These are phyloP conservation scores for Stagonosporopsis cucurbitacearum DNA, from an alignment of 2,329 filamentous ascomycete genomes.

Conservation along the genomic window DNA sequence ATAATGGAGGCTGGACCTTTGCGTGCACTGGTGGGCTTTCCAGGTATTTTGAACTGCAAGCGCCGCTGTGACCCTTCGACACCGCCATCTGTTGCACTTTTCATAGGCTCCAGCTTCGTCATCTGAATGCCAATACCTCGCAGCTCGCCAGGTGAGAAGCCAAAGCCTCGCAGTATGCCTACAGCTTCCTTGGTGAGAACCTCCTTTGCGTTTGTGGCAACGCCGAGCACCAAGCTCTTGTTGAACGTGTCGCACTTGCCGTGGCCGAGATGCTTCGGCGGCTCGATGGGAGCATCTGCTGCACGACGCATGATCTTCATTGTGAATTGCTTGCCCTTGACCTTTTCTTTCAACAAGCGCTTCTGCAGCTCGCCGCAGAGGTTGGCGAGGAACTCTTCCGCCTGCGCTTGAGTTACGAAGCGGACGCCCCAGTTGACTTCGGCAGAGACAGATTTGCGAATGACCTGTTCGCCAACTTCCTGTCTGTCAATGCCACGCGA, in stretches of 20 bases:
- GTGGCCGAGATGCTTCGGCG: constrained; percentile 91
- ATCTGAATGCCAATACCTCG: constrained; percentile 91
- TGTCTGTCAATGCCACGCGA: constrained; percentile 83
- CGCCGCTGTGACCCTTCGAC: constrained; percentile 79
- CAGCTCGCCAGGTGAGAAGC: constrained; percentile 89
- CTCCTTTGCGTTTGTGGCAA: constrained; percentile 78
- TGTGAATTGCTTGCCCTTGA: constrained; percentile 86
- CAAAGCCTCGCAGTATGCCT: constrained; percentile 80
- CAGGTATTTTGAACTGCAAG: constrained; percentile 69
- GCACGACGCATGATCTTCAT: constrained; percentile 94
- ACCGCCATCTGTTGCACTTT: constrained; percentile 58
- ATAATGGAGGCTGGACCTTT: constrained; percentile 2
- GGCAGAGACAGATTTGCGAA: constrained; percentile 93
- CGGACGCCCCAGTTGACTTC: constrained; percentile 99
- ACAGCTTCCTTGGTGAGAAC: constrained; percentile 81
- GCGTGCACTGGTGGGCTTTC: constrained; percentile 37
- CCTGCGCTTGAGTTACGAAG: constrained; percentile 89
- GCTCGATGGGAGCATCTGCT: constrained; percentile 85
- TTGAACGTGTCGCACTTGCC: constrained; percentile 95
- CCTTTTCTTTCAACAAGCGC: constrained; percentile 79
- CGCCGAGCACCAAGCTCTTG: constrained; percentile 81
- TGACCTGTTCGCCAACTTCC: constrained; percentile 83
- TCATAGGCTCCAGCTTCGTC: constrained; percentile 87
- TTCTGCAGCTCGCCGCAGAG: constrained; percentile 85
- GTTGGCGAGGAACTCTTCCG: constrained; percentile 87